Base-by-base conservation (phyloP, 2,329 filamentous ascomycete species). In the Orbilia ellipsospora region DNA sequence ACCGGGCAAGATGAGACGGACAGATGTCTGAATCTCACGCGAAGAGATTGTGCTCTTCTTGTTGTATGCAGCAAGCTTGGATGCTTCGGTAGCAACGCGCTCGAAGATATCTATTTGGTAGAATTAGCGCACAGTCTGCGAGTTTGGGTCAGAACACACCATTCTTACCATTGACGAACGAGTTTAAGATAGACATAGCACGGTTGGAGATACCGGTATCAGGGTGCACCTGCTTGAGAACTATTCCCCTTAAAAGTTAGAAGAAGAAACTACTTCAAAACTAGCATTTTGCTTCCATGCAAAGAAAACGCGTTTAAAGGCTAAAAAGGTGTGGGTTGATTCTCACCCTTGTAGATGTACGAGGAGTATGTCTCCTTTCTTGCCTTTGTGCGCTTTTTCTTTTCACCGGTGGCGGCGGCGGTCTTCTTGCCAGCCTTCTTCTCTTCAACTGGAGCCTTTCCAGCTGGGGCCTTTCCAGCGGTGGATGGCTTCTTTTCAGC, bases 301-400 rank as follows among this genome's bases (percentile, higher is more conserved):
- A 15, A 36, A 36, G 31, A n/a, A 12, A 12, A n/a, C 16, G 13
- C 44, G 2, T 48, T 12, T 6, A 18, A 12, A 12, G 13, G 13
- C 44, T 10, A 7, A 6, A 10, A 42, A 40, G 8, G 3, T 15
- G 3, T 26, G 7, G 26, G 10, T 13, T n/a, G 26, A n/a, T 48
- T 83, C 89, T 84, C 83, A 97, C 94, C 95, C 89, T 98, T 99
- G 92, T 98, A 99, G 87, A 99, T 99, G 90, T 99, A 99, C 68
- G 93, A 96, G 81, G 92, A 96, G 88, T 99, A 99, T n/a, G 95
- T 99, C 89, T 99, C 95, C 92, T 98, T 98, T 87, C 95, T 91
- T 80, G 94, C 92, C 94, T 99, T 99, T 87, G 93, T 96, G 83
- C 95, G 93, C 94, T 98, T 99, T 92, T 99, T 99, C 93, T 98